Evolutionary conservation across 192 early-diverging fungal genomes (phyloP), one percentile per base, ranked within the genome.

Genomic region (Rhizophagus clarus): DNA sequence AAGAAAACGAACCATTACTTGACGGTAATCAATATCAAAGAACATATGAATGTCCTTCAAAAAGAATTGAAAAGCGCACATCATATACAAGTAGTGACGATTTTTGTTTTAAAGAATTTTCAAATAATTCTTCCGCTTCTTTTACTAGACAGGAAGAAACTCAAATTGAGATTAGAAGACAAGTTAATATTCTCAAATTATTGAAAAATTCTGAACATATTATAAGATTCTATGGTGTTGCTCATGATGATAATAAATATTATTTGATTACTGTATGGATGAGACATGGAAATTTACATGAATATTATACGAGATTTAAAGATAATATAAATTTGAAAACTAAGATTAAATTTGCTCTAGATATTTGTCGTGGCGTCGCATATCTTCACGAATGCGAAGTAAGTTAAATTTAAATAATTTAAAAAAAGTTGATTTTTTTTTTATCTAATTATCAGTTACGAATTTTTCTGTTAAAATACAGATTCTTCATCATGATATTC

Each of bases 261-360:
- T 75, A 82, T 82, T 62, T 85, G 84, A 81, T 85, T 4, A 66
- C 81, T 0, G 80, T 83, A 72, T 85, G 81, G 72, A 82, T 82
- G 34, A 79, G 79, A 7, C 47, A 68, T 72, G 84, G 84, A 17
- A 85, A 78, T 63, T 37, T 85, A 10, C 81, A 79, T 15, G 84
- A 85, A 40, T 85, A 83, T 76, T 82, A 83, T 62, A 73, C 56
- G 6, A 68, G 79, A 56, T 82, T 70, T 56, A 26, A 7, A 14
- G 24, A 29, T 15, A 15, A 2, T 24, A 49, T 74, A 9, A 60
- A 12, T 14, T 29, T 24, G 72, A 29, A 14, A 12, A 79, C 73
- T 24, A 85, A 85, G 29, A 71, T 85, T 34, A 61, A 80, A 49
- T 79, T 85, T 61, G 84, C 84, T 11, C 37, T 79, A 3, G 84